phyloP scores from a whole-genome alignment of 1,139 yeast species.

The Yamadazyma conglobata region DNA sequence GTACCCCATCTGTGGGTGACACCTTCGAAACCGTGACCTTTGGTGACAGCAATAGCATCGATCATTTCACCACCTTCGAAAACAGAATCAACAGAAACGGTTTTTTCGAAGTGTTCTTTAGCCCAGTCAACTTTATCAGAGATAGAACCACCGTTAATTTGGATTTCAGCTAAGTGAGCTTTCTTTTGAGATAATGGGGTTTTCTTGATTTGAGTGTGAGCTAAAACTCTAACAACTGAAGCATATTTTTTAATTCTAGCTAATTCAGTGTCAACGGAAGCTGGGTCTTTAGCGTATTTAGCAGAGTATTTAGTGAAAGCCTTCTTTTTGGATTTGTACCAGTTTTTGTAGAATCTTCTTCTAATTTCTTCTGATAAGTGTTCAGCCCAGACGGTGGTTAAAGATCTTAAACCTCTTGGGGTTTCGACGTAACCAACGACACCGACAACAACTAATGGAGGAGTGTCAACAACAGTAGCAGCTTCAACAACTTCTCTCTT shows the following conservation, averaged over 20 bases:
- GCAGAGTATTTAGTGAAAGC: constrained; percentile 99
- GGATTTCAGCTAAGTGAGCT: constrained; percentile 99
- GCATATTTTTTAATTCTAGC: constrained; percentile 99
- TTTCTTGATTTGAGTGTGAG: constrained; percentile 99
- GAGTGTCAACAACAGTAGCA: constrained; percentile 98
- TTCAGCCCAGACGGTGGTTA: constrained; percentile 99
- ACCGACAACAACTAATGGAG: constrained; percentile 98
- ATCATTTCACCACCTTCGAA: constrained; percentile 98
- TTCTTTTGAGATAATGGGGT: constrained; percentile 99
- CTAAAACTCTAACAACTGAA: constrained; percentile 97
- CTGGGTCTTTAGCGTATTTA: constrained; percentile 91
- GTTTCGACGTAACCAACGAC: constrained; percentile 99
- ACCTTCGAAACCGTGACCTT: constrained; percentile 99
- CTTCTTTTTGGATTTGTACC: constrained; percentile 99
- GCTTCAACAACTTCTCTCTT: constrained; percentile 99
- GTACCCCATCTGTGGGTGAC: constrained; percentile 99
- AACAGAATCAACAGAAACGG: constrained; percentile 91
- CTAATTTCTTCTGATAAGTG: constrained; percentile 98
- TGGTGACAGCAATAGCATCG: constrained; percentile 98
- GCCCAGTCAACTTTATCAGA: constrained; percentile 99
- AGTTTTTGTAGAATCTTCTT: constrained; percentile 99
- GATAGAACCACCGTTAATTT: constrained; percentile 98
- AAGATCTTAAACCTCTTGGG: constrained; percentile 99
- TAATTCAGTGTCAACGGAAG: constrained; percentile 90
- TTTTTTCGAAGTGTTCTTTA: constrained; percentile 98